phyloP scores from a whole-genome alignment of 208 protist genomes.

The Balamuthia mandrillaris region DNA sequence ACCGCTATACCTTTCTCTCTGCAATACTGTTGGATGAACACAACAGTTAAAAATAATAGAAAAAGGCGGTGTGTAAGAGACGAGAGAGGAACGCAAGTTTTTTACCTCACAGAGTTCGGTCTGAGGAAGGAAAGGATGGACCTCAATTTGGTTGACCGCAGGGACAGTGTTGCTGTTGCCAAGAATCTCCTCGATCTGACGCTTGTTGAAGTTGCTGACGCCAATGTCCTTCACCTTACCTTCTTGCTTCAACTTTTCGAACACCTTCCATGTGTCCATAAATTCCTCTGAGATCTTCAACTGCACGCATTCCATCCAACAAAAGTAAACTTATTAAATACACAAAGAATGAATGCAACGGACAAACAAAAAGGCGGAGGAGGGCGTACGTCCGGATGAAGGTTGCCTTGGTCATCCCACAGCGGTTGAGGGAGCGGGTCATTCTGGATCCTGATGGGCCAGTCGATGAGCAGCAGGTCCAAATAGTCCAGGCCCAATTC shows the following conservation, averaged over 20 bases:
- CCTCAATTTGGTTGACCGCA: slow-evolving; percentile 28
- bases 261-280: too few species aligned
- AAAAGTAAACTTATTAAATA: background rate
- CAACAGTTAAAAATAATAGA: too few species aligned
- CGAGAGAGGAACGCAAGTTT: background rate
- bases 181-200: slow-evolving; percentile 14
- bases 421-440: background rate
- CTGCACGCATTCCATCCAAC: background rate
- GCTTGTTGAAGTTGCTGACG: slow-evolving; percentile 30
- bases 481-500: background rate
- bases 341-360: background rate
- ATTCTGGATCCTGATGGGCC: slow-evolving; percentile 37
- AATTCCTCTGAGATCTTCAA: background rate
- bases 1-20: too few species aligned
- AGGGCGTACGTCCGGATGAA: background rate
- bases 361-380: background rate
- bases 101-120: too few species aligned
- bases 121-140: slow-evolving; percentile 29
- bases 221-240: slow-evolving; percentile 28
- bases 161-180: background rate
- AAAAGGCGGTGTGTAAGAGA: background rate
- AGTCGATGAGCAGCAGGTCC: slow-evolving; percentile 17
- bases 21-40: too few species aligned
- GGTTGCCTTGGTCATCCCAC: background rate
- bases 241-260: background rate